Conservation (phyloP, 208 protist species). For the Leishmania mexicana region DNA sequence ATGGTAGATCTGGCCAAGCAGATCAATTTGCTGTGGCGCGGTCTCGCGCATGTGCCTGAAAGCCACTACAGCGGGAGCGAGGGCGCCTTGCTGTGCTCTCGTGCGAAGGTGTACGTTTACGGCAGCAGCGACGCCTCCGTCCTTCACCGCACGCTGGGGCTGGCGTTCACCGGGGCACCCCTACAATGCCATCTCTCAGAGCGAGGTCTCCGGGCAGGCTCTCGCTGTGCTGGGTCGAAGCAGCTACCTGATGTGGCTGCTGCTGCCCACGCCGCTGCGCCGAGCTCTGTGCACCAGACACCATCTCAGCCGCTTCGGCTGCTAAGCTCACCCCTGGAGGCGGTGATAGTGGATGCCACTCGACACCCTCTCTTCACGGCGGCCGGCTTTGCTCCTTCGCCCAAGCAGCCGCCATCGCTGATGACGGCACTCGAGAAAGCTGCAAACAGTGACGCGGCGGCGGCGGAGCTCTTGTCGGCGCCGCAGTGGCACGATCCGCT, state of each 20-base stretch:
- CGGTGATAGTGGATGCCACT: constrained; percentile 58
- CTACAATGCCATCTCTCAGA: neutral
- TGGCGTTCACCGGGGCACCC: constrained; percentile 9
- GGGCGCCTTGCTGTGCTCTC: neutral
- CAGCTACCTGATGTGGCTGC: neutral
- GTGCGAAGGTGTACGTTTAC: constrained; percentile 53
- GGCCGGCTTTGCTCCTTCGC: constrained; percentile 44
- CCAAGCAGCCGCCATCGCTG: constrained; percentile 39
- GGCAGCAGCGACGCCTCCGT: constrained; percentile 55
- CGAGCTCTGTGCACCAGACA: neutral
- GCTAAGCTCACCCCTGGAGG: constrained; percentile 36
- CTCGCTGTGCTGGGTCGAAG: neutral
- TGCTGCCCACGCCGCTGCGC: neutral
- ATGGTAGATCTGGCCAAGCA: constrained; percentile 42
- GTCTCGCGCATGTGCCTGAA: neutral
- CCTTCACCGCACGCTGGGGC: constrained; percentile 44
- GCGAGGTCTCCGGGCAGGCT: neutral
- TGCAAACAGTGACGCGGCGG: constrained; percentile 36
- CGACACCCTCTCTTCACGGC: constrained; percentile 63
- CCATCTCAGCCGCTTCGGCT: neutral
- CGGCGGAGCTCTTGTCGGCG: constrained; percentile 27
- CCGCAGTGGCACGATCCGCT: constrained; percentile 63
- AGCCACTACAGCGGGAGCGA: neutral
- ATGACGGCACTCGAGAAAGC: constrained; percentile 47
- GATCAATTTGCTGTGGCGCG: constrained; percentile 37